Percentiles rank a stretch among this genome's conserved stretches.
phyloP scores from a whole-genome alignment of 2,329 filamentous ascomycete genomes.

The Fusarium falciforme region DNA sequence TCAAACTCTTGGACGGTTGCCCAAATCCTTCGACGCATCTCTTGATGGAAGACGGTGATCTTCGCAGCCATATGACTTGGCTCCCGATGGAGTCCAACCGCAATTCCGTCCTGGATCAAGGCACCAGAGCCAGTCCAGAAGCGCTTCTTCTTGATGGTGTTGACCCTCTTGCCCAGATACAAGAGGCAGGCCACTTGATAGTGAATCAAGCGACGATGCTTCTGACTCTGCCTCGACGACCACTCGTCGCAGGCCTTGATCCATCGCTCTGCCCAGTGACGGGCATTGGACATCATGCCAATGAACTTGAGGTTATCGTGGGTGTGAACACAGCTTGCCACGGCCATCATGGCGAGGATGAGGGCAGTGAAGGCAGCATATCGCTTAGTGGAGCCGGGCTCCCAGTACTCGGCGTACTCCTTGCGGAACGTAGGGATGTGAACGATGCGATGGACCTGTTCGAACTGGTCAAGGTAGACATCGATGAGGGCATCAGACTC shows the following conservation, averaged over 20 bases:
- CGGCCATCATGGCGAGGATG: slow-evolving; percentile 69
- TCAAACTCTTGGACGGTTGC: slow-evolving; percentile 71
- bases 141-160: slow-evolving; percentile 73
- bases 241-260: slow-evolving; percentile 67
- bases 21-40: slow-evolving; percentile 72
- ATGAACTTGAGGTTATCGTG: slow-evolving; percentile 65
- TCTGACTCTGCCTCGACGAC: slow-evolving; percentile 67
- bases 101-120: slow-evolving; percentile 68
- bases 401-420: slow-evolving; percentile 68
- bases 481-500: slow-evolving; percentile 62
- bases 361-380: slow-evolving; percentile 67
- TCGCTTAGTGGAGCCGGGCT: slow-evolving; percentile 54
- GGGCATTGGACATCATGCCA: slow-evolving; percentile 68
- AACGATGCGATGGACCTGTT: slow-evolving; percentile 67
- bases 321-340: slow-evolving; percentile 68
- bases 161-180: slow-evolving; percentile 71
- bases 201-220: slow-evolving; percentile 69
- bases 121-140: slow-evolving; percentile 70
- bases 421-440: slow-evolving; percentile 69
- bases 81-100: slow-evolving; percentile 69
- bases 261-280: slow-evolving; percentile 67
- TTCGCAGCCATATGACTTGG: slow-evolving; percentile 65
- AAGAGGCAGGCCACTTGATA: slow-evolving; percentile 70
- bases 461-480: slow-evolving; percentile 66
- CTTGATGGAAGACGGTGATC: slow-evolving; percentile 69